A percentile compares a stretch with the other conserved stretches of the same genome.
Evolutionary conservation across 768 basidiomycete genomes (phyloP).

Genomic region (Calocera cornea): DNA sequence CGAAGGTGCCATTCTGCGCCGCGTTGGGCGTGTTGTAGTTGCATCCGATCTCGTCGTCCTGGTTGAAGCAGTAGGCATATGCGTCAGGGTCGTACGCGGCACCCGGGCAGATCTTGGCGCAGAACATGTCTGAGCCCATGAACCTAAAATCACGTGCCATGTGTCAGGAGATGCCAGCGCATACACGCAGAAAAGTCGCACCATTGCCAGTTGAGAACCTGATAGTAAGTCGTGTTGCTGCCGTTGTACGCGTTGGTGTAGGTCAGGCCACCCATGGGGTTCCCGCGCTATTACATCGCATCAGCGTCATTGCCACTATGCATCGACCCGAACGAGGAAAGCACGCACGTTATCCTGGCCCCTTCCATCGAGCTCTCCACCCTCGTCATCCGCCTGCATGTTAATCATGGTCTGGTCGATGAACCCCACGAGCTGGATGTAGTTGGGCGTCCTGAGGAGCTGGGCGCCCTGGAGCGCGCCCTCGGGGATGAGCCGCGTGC

Average conservation of each 20-base stretch:
- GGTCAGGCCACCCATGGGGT: conserved; percentile 59
- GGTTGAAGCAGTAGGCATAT: conserved; percentile 20
- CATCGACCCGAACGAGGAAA: not conserved
- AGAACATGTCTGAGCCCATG: conserved; percentile 52
- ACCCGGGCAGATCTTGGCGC: conserved; percentile 61
- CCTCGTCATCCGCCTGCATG: conserved; percentile 39
- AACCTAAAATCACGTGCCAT: conserved; percentile 37
- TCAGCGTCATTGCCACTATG: not conserved
- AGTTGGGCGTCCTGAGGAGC: conserved; percentile 39
- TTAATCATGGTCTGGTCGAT: conserved; percentile 49
- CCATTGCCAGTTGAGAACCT: conserved; percentile 59
- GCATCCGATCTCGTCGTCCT: conserved; percentile 17
- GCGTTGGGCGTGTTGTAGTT: conserved; percentile 12
- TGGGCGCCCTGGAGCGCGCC: conserved; percentile 55
- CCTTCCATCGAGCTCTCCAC: conserved; percentile 39
- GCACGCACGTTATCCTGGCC: conserved; percentile 8
- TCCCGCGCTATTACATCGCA: conserved; percentile 20
- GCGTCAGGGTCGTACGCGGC: conserved; percentile 33
- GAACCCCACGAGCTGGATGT: conserved; percentile 39
- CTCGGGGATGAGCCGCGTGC: conserved; percentile 58
- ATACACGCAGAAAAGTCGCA: conserved; percentile 26
- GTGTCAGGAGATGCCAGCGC: not conserved
- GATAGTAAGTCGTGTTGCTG: conserved; percentile 33
- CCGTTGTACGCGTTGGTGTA: conserved; percentile 44
- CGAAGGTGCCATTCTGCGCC: not conserved